Evolutionary conservation across 1,284 basidiomycete genomes (phyloP).

Genomic region (Pascua sp.): DNA sequence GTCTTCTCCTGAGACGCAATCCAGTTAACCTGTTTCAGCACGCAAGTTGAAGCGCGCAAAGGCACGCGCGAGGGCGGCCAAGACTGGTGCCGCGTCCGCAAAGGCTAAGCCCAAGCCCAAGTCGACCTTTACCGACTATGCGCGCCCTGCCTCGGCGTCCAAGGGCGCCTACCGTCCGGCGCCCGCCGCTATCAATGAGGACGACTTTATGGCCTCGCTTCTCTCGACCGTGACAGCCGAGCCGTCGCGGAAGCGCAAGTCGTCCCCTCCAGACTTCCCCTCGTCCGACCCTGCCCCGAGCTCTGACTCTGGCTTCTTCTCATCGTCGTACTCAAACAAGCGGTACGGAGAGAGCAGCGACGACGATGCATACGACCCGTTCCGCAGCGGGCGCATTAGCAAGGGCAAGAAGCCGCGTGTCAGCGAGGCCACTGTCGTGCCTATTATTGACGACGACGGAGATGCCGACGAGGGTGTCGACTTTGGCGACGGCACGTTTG

Average conservation of each 20-base stretch:
- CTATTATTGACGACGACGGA: conserved; percentile 24
- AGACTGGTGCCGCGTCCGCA: conserved; percentile 14
- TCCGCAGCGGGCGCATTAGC: conserved; percentile 31
- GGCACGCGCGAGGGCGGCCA: conserved; percentile 25
- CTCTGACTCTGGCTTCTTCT: conserved; percentile 56
- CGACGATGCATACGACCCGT: conserved; percentile 48
- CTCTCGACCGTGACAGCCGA: conserved; percentile 51
- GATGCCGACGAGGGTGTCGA: conserved; percentile 19
- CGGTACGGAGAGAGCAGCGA: conserved; percentile 37
- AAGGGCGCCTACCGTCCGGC: conserved; percentile 71
- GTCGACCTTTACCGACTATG: conserved; percentile 47
- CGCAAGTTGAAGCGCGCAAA: conserved; percentile 38
- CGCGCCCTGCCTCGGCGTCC: conserved; percentile 53
- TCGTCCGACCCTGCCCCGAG: conserved; percentile 39
- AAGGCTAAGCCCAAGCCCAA: conserved; percentile 49
- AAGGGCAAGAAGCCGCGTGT: conserved; percentile 45
- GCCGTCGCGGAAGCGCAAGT: conserved; percentile 63
- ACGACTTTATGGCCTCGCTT: conserved; percentile 77
- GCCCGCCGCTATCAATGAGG: conserved; percentile 70
- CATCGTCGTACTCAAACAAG: conserved; percentile 17
- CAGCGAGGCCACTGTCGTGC: conserved; percentile 36
- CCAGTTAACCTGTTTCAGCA: conserved; percentile 18
- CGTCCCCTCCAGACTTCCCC: conserved; percentile 55
- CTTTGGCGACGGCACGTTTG: conserved; percentile 10
- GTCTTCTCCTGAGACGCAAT: neutral